Evolutionary conservation across 2,329 filamentous ascomycete genomes (phyloP), one percentile per base, ranked within the genome.

Genomic region (Cladorrhinum sp.): DNA sequence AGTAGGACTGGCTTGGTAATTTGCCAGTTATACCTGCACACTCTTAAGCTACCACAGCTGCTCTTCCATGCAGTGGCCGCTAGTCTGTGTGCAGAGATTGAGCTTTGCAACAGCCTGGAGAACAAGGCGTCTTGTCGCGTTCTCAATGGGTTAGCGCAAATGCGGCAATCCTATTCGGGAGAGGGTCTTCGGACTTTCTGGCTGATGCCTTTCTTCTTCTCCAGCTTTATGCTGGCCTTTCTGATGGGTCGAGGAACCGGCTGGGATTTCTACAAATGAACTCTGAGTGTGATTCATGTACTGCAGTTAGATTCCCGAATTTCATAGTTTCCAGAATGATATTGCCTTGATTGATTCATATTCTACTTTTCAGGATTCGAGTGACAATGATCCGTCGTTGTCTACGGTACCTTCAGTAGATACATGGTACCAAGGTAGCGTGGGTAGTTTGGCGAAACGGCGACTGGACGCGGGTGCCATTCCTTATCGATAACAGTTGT

Each of bases 41-140:
- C 90, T 90, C 89, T 96, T 96, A 90, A 96, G 92, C 95, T 96
- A 91, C 85, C 91, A 92, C 84, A 84, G 86, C 77, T 74, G 81
- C 80, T 84, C 79, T 78, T 83, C 89, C 84, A 84, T 93, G 87
- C 86, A 85, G 85, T 92, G 91, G 87, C 89, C 87, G 95, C 93
- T 87, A 95, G 92, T 96, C 92, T 90, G 86, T 87, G 89, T 96
- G 92, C 92, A 91, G 81, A 96, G 82, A 96, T 83, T 61, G 77
- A 84, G 74, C 77, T 75, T 75, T 73, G 68, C 68, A 71, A 71
- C 68, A 67, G 74, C 76, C 75, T 72, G 75, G 76, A 74, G 71
- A 69, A 62, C 66, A 69, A 66, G 68, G 75, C 83, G 83, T 85
- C 79, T 84, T 85, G 83, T 69, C 65, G 58, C 62, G 62, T 62